Base-by-base conservation (phyloP, 2,329 filamentous ascomycete species). In the Curvularia hawaiiensis region DNA sequence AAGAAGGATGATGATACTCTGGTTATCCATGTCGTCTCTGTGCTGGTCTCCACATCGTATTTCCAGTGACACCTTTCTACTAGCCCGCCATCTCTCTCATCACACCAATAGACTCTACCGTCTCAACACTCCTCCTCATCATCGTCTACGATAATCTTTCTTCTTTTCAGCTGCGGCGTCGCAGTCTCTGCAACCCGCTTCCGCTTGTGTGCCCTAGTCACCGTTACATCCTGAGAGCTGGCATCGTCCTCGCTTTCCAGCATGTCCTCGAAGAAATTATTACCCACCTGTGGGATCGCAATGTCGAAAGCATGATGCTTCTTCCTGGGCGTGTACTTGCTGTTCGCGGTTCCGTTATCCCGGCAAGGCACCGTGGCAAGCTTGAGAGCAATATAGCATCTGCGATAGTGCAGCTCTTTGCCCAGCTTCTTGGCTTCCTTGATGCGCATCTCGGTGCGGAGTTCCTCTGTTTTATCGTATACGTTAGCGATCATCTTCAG, bases 191-290 rank as follows among this genome's bases (percentile, higher is more conserved):
- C 33, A 35, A 3, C 35, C 5, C 16, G 6, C 35, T 18, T n/a
- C 3, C 35, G 16, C 35, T 38, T 38, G 2, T 4, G 14, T 3
- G 35, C 8, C 16, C 16, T 16, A 3, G 16, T n/a, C 35, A 10
- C 5, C 35, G 18, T 12, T 18, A 9, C 5, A 9, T n/a, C n/a
- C 16, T 38, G n/a, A 6, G 2, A 7, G 8, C 35, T 16, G 14
- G 12, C 16, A n/a, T 18, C 16, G 2, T 10, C 16, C 35, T 18
- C 35, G 14, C 16, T 18, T 38, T 14, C 26, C 12, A 50, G n/a
- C n/a, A 65, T 43, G 9, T 61, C 60, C 30, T 64, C 59, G 31
- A 62, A 64, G 58, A 65, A 61, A 16, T 61, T 62, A 16, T 41
- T 41, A 1, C 64, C 61, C 1, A 52, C 58, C 14, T 54, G 59